Evolutionary conservation across 2,329 filamentous ascomycete species (phyloP).

Genomic region (Penicillium sp.): DNA sequence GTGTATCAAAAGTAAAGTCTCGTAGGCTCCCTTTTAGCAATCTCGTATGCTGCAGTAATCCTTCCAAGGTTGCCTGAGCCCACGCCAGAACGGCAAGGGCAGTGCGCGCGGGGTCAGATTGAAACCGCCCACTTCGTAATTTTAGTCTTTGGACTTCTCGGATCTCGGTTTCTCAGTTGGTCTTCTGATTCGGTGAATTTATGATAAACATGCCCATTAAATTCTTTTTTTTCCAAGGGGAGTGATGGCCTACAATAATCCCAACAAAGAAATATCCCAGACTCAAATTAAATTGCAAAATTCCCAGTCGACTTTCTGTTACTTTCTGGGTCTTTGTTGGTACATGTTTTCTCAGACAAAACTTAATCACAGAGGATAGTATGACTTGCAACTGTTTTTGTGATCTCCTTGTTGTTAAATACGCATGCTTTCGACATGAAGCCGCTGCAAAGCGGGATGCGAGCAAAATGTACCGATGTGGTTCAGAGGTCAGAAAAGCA

Average conservation of each 20-base stretch:
- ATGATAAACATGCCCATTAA: neutral
- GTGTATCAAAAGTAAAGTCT: neutral
- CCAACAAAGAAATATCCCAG: neutral
- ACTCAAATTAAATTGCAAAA: neutral
- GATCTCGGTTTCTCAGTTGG: neutral
- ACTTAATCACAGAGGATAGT: too few relatives aligned
- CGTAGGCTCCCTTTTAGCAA: neutral
- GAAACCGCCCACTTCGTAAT: neutral
- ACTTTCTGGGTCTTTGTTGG: neutral
- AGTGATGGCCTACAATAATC: neutral
- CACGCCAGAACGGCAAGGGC: neutral
- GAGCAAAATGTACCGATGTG: neutral
- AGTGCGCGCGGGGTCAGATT: neutral
- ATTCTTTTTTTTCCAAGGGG: neutral
- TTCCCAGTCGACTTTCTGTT: neutral
- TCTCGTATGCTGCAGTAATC: neutral
- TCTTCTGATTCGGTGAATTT: neutral
- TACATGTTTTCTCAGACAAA: neutral
- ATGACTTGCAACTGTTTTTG: neutral
- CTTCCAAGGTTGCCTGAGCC: neutral
- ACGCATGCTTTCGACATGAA: too few relatives aligned
- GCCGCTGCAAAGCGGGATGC: neutral
- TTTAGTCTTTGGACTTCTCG: neutral
- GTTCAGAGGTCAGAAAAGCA: neutral
- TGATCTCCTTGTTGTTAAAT: neutral